A percentile compares a stretch with the other conserved stretches of the same genome.
Conservation (phyloP, 169 alveolate genomes). For the Eimeria brunetti region DNA sequence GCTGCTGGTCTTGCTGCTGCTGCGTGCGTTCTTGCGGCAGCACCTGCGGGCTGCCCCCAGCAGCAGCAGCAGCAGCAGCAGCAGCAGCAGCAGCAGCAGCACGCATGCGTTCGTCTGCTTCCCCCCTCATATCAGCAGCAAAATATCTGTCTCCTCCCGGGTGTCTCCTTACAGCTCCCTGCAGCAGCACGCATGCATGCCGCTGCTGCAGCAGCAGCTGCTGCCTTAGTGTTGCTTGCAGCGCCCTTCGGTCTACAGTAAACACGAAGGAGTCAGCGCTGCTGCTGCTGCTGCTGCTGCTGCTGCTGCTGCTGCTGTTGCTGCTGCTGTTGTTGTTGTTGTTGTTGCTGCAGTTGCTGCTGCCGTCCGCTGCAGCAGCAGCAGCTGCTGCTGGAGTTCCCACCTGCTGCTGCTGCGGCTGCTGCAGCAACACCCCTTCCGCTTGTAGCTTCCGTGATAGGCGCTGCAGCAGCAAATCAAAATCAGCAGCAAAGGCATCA, state of each 20-base stretch:
- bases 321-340: background rate
- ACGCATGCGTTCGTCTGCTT: slow-evolving; percentile 38
- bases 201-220: slow-evolving; percentile 10
- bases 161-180: background rate
- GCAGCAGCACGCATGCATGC: background rate
- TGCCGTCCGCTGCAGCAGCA: background rate
- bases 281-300: slow-evolving; percentile 56
- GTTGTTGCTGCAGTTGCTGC: background rate
- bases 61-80: background rate
- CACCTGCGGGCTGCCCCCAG: background rate
- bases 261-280: background rate
- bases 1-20: background rate
- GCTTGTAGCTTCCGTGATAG: background rate
- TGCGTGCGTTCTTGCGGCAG: background rate
- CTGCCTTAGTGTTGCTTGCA: slow-evolving; percentile 25
- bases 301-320: background rate
- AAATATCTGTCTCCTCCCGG: slow-evolving; percentile 5
- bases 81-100: slow-evolving; percentile 21
- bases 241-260: background rate
- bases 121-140: background rate
- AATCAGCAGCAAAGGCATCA: slow-evolving; percentile 19
- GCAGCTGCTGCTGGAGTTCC: background rate
- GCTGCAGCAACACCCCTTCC: too few species aligned
- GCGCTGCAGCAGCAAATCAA: slow-evolving; percentile 44
- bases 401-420: background rate